These are phyloP conservation scores for Solanum sitiens DNA, from an alignment of 257 asterid species.

Conservation along the genomic window DNA sequence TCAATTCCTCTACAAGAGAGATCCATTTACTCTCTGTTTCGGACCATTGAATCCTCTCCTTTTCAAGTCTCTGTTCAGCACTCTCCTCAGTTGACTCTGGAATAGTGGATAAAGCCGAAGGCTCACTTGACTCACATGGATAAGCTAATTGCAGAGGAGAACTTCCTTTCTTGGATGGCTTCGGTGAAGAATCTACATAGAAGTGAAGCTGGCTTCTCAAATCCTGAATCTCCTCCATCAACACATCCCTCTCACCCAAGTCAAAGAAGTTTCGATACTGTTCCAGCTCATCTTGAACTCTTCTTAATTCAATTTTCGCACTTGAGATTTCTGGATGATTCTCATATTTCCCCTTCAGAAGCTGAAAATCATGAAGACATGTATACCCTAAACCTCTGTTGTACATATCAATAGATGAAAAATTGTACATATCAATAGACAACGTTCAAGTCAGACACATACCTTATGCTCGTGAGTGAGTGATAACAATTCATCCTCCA, in stretches of 20 bases:
- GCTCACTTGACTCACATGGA: conserved; percentile 54
- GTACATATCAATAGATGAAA: too few relatives aligned
- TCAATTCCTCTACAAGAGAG: conserved; percentile 72
- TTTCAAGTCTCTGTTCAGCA: conserved; percentile 53
- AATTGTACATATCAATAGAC: conserved; percentile 1
- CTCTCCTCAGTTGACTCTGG: conserved; percentile 36
- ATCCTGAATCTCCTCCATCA: conserved; percentile 88
- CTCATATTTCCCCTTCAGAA: conserved; percentile 70
- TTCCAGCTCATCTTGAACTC: conserved; percentile 78
- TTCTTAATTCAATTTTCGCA: conserved; percentile 58
- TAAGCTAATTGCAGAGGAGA: conserved; percentile 51
- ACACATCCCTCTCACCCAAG: conserved; percentile 91
- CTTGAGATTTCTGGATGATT: conserved; percentile 86
- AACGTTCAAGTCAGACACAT: conserved; percentile 2
- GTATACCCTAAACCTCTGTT: too few relatives aligned
- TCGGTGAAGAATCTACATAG: conserved; percentile 64
- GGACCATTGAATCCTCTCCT: conserved; percentile 76
- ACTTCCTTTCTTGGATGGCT: conserved; percentile 37
- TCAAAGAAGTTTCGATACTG: conserved; percentile 78
- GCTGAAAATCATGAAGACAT: conserved; percentile 36
- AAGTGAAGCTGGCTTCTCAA: conserved; percentile 66
- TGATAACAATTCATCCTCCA: conserved; percentile 70
- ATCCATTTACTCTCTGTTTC: conserved; percentile 91
- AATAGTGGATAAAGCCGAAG: conserved; percentile 28
- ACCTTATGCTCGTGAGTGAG: conserved; percentile 80